Base-by-base conservation (phyloP, 768 basidiomycete genomes). In the Suillus variegatus region DNA sequence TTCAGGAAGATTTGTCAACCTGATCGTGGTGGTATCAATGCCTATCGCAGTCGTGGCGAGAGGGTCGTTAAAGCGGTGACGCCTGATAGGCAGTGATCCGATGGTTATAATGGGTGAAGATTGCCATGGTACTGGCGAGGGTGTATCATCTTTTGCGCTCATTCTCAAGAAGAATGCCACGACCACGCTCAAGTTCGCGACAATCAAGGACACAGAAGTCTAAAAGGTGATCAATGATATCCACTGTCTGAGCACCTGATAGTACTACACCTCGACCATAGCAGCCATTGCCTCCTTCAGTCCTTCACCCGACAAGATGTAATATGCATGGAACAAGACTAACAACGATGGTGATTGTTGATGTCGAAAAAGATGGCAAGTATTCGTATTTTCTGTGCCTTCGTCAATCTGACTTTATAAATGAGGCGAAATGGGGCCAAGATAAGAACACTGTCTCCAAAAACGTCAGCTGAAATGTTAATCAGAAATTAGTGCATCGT, bases 281-380 rank as follows among this genome's bases (percentile, higher is more conserved):
- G 51, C 51, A 32, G 51, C 51, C 18, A 28, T 4, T 6, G 51
- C 51, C 8, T 52, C 51, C 28, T 32, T 52, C 4, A 52, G 16
- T 8, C 28, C 51, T 52, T 28, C 51, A 18, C 9, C 9, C 16
- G 51, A 32, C 18, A 52, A 52, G 67, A 81, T 78, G 28, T 75
- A 75, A 6, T 61, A 71, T 0, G 82, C 82, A 60, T 86, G 85
- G 1, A 84, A 84, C 80, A 12, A 76, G 71, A 64, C 77, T 79
- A 57, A 80, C 80, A 46, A 82, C 67, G 12, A 81, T 86, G 6
- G 84, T 86, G 61, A 82, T 72, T 64, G 85, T 80, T 58, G 84
- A 85, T 16, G 87, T 80, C 14, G 85, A 86, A 73, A 73, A 87
- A 87, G 61, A 86, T 84, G 0, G 69, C 63, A 13, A 75, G 62